These are phyloP conservation scores for Coemansia sp. DNA, from an alignment of 192 early-diverging fungal species.

Conservation along the genomic window DNA sequence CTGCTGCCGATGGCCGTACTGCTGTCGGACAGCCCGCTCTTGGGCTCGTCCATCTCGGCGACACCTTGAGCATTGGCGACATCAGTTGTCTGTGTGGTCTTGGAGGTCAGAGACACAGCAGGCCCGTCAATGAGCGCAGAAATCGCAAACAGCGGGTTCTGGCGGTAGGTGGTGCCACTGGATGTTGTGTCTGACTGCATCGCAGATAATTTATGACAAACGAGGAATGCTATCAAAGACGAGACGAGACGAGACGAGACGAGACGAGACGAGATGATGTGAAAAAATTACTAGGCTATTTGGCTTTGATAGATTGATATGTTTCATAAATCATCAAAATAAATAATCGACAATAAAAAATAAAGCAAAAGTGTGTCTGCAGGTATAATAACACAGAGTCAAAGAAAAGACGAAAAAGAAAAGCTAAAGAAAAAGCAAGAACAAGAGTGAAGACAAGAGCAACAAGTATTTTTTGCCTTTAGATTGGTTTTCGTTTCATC, in stretches of 20 bases:
- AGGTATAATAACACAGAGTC: no score
- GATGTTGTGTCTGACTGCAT: not conserved
- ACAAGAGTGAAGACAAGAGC: not conserved
- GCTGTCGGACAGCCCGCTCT: no score
- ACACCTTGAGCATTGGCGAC: no score
- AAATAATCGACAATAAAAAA: not conserved
- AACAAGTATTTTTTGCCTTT: not conserved
- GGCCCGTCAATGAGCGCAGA: conserved; percentile 10
- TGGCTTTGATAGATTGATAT: no score
- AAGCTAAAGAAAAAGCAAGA: not conserved
- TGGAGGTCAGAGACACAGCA: not conserved
- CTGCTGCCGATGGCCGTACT: no score
- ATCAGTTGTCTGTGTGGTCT: not conserved
- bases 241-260: not conserved
- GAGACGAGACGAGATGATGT: not conserved
- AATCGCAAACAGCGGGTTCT: conserved; percentile 6
- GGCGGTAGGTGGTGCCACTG: not conserved
- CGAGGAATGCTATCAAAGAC: no score
- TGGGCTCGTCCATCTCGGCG: no score
- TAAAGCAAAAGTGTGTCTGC: not conserved
- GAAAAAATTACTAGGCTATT: not conserved
- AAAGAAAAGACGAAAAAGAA: no score
- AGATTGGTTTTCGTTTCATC: not conserved
- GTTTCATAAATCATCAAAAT: not conserved
- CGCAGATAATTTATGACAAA: no score